Percentiles rank a stretch among this genome's conserved stretches.
Evolutionary conservation across 2,329 filamentous ascomycete genomes (phyloP).

Genomic region (Neocatenulostroma microsporum): DNA sequence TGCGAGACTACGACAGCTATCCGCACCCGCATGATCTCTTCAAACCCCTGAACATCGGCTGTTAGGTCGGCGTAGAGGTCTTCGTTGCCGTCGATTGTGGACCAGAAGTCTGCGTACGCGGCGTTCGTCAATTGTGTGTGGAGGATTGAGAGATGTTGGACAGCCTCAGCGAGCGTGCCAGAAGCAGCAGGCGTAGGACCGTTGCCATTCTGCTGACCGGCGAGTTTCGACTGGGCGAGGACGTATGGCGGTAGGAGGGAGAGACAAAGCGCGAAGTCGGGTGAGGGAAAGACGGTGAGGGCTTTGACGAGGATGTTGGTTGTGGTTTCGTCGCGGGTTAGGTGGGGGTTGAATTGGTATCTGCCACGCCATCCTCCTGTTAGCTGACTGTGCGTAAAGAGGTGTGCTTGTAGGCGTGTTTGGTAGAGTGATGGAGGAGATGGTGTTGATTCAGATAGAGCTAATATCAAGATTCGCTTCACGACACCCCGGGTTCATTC

Average conservation of each 20-base stretch:
- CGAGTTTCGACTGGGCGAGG: conserved; percentile 53
- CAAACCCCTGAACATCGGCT: conserved; percentile 89
- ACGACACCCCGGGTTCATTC: conserved; percentile 47
- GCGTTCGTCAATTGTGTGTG: conserved; percentile 83
- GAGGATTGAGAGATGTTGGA: conserved; percentile 76
- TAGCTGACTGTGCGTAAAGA: background rate
- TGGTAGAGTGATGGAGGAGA: background rate
- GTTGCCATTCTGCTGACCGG: conserved; percentile 28
- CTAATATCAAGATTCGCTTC: conserved; percentile 62
- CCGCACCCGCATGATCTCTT: conserved; percentile 82
- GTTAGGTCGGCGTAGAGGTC: conserved; percentile 94
- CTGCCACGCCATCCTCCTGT: conserved; percentile 49
- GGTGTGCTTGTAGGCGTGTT: background rate
- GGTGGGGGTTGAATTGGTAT: conserved; percentile 99
- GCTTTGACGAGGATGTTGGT: conserved; percentile 99
- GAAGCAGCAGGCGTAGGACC: conserved; percentile 40
- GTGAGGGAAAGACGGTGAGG: conserved; percentile 91
- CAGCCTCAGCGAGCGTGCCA: conserved; percentile 72
- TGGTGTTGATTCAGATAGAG: conserved; percentile 57
- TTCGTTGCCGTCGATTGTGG: conserved; percentile 80
- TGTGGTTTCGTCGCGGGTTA: conserved; percentile 90
- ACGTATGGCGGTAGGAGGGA: conserved; percentile 85
- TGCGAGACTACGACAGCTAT: conserved; percentile 84
- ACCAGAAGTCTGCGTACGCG: conserved; percentile 90
- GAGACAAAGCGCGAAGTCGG: conserved; percentile 89